Evolutionary conservation across 305 asterid genomes (phyloP).

Genomic region (Solanum aculeatissimum): DNA sequence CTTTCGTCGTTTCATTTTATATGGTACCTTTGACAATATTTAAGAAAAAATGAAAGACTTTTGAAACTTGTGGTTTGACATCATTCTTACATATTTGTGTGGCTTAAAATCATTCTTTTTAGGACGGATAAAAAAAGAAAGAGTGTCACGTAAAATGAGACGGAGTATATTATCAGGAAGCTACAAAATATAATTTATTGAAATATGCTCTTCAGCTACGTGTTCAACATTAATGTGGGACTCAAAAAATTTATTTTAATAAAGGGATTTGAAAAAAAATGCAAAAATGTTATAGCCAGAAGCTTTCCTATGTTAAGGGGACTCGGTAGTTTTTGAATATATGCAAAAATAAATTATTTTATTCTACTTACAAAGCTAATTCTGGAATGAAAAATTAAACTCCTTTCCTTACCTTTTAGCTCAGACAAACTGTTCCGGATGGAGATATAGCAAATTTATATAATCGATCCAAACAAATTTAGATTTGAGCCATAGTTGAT

Average conservation of each 20-base stretch:
- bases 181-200: not conserved
- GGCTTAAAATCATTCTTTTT: too few species aligned
- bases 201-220: not conserved
- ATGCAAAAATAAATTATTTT: not conserved
- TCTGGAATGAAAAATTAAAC: not conserved
- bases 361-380: not conserved
- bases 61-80: too few species aligned
- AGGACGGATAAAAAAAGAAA: too few species aligned
- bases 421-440: not conserved
- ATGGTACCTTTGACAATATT: too few species aligned
- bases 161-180: not conserved
- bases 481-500: not conserved
- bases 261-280: not conserved
- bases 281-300: not conserved
- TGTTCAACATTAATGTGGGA: not conserved
- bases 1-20: too few species aligned
- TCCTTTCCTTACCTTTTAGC: not conserved
- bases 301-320: not conserved
- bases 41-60: too few species aligned
- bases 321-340: not conserved
- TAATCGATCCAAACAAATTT: not conserved
- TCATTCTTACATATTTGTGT: too few species aligned
- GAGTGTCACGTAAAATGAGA: too few species aligned
- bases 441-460: not conserved
- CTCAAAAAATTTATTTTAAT: not conserved